Percentiles rank a stretch among this genome's conserved stretches.
phyloP scores from a whole-genome alignment of 345 rosid species.

The Rhizophora mangle region DNA sequence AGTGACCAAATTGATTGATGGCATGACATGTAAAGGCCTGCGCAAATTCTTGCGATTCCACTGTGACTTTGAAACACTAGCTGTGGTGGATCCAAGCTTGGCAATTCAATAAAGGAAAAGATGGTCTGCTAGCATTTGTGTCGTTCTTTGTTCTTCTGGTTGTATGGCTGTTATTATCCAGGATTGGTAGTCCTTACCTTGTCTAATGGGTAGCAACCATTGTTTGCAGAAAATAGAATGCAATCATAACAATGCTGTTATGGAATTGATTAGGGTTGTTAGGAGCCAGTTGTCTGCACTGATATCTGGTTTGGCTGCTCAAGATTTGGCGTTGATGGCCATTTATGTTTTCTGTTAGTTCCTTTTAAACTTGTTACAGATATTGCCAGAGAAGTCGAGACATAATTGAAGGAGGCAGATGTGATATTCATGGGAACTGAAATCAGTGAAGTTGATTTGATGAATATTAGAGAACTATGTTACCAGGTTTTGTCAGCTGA shows the following conservation, averaged over 20 bases:
- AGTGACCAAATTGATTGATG: slow-evolving; percentile 41
- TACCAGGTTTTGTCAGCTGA: slow-evolving; percentile 82
- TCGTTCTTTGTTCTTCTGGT: slow-evolving; percentile 26
- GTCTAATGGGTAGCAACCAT: slow-evolving; percentile 2
- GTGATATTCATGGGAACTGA: slow-evolving; percentile 93
- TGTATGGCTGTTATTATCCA: no score
- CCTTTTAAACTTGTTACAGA: slow-evolving; percentile 27
- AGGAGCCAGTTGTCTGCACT: slow-evolving; percentile 85
- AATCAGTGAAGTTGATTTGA: slow-evolving; percentile 73
- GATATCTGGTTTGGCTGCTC: slow-evolving; percentile 66
- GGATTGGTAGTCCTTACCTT: no score
- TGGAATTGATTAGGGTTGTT: slow-evolving; percentile 86
- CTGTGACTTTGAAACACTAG: slow-evolving; percentile 64
- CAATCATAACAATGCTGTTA: slow-evolving; percentile 77
- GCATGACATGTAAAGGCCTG: slow-evolving; percentile 49
- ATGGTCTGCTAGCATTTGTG: slow-evolving; percentile 46
- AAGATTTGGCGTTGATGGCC: slow-evolving; percentile 80
- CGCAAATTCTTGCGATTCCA: slow-evolving; percentile 71
- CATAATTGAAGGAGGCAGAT: slow-evolving; percentile 74
- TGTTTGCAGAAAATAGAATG: slow-evolving; percentile 76
- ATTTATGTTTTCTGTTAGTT: background rate
- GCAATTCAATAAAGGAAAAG: slow-evolving; percentile 83
- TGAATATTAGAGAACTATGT: slow-evolving; percentile 72
- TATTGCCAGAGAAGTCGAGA: slow-evolving; percentile 69
- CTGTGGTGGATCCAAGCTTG: slow-evolving; percentile 85